phyloP scores from a whole-genome alignment of 306 rosid species.

The Acacia acuminata region DNA sequence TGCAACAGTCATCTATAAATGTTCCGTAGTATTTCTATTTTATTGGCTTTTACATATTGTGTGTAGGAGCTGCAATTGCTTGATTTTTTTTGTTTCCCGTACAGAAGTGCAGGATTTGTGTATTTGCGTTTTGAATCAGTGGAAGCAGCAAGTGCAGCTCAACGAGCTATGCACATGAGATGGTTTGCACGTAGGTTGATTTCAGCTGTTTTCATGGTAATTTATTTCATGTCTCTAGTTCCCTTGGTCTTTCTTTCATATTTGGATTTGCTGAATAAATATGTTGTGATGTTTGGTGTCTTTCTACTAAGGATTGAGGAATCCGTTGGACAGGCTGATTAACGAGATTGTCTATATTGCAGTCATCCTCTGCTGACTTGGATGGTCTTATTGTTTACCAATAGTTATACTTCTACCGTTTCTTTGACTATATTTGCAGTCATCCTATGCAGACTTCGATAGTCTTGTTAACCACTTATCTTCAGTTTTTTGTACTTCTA shows the following conservation, averaged over 20 bases:
- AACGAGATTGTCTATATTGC: neutral
- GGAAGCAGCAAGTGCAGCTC: constrained; percentile 84
- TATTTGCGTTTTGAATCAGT: constrained; percentile 82
- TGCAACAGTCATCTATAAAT: neutral
- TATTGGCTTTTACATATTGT: neutral
- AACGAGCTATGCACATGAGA: constrained; percentile 89
- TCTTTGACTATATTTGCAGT: neutral
- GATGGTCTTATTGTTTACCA: neutral
- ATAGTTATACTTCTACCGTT: neutral
- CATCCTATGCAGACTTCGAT: neutral
- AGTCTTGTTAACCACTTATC: neutral
- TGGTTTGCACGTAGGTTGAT: constrained; percentile 96
- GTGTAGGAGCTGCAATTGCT: neutral
- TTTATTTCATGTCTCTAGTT: neutral
- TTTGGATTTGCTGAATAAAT: neutral
- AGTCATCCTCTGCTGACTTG: neutral
- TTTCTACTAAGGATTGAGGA: neutral
- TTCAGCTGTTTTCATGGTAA: constrained; percentile 89
- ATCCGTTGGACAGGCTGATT: neutral
- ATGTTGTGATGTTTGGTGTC: neutral
- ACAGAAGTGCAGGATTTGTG: constrained; percentile 93
- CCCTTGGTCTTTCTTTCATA: neutral
- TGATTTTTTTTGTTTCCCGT: constrained; percentile 7
- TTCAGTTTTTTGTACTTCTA: neutral
- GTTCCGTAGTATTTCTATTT: constrained; percentile 3